Conservation (phyloP, 352 stramenopile genomes). For the Globisporangium middletonii region DNA sequence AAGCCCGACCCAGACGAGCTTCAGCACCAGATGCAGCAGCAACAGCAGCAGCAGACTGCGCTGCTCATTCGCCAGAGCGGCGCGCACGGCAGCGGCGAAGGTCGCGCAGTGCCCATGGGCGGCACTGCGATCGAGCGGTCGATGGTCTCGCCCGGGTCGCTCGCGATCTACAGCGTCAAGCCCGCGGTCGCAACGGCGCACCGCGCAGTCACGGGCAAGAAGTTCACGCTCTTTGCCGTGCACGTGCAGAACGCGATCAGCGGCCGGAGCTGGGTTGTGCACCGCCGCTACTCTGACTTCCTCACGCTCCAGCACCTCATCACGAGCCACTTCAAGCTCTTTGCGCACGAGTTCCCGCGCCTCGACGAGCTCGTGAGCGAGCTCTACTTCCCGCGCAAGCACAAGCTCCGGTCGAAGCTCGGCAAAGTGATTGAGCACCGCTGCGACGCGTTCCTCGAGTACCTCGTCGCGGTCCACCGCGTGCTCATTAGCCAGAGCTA, state of each 20-base stretch:
- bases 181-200: conserved; percentile 27
- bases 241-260: conserved; percentile 71
- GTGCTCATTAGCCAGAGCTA: conserved; percentile 65
- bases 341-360: conserved; percentile 42
- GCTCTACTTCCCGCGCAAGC: conserved; percentile 69
- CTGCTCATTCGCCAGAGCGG: conserved; percentile 32
- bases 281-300: conserved; percentile 65
- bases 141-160: conserved; percentile 50
- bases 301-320: conserved; percentile 48
- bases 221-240: conserved; percentile 51
- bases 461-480: conserved; percentile 50
- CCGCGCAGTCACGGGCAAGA: conserved; percentile 19
- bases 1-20: conserved; percentile 12
- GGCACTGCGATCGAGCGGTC: conserved; percentile 58
- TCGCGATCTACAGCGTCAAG: conserved; percentile 58
- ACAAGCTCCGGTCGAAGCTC: conserved; percentile 50
- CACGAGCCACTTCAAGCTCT: conserved; percentile 45
- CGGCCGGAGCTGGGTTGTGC: conserved; percentile 63
- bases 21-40: conserved; percentile 6
- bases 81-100: conserved; percentile 21
- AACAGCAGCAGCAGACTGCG: conserved; percentile 20
- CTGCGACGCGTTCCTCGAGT: conserved; percentile 59
- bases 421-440: conserved; percentile 54
- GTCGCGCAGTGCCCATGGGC: conserved; percentile 41
- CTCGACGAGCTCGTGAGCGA: conserved; percentile 33